These are phyloP conservation scores for Epichloe amarillans DNA, from an alignment of 2,329 filamentous ascomycete species.

Conservation along the genomic window DNA sequence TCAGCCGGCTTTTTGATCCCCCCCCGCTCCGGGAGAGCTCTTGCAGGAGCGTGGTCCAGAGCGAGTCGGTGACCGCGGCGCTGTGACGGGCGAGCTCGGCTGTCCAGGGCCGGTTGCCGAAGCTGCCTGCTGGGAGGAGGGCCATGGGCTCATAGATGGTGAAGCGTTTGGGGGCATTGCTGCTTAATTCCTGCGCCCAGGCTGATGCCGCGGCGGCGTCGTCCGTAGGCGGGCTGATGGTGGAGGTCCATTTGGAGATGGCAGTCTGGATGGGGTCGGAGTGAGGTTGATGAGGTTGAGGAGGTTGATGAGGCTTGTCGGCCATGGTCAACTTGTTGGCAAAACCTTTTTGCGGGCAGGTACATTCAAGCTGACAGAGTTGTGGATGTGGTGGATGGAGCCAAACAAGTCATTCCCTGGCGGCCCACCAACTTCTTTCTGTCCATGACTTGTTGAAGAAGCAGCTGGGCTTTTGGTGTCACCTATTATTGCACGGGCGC, in stretches of 20 bases:
- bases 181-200: conserved; percentile 19
- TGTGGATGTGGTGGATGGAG: too few species aligned
- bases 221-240: conserved; percentile 1
- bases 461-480: too few species aligned
- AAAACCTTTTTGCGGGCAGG: too few species aligned
- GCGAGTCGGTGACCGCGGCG: conserved; percentile 13
- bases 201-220: conserved; percentile 1
- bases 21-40: conserved; percentile 28
- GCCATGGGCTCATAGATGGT: conserved; percentile 48
- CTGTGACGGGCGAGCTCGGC: conserved; percentile 18
- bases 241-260: conserved; percentile 16
- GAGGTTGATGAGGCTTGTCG: conserved; percentile 6
- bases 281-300: conserved; percentile 1
- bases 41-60: conserved; percentile 38
- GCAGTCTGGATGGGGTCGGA: conserved; percentile 20
- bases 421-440: too few species aligned
- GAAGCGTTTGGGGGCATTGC: conserved; percentile 41
- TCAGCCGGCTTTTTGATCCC: conserved; percentile 24
- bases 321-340: conserved; percentile 11
- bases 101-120: conserved; percentile 29
- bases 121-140: conserved; percentile 45
- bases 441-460: too few species aligned
- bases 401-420: too few species aligned
- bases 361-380: too few species aligned
- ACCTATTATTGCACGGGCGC: too few species aligned